Base-by-base conservation (phyloP, 495 filamentous ascomycete genomes). In the Bathelium albidoporum region DNA sequence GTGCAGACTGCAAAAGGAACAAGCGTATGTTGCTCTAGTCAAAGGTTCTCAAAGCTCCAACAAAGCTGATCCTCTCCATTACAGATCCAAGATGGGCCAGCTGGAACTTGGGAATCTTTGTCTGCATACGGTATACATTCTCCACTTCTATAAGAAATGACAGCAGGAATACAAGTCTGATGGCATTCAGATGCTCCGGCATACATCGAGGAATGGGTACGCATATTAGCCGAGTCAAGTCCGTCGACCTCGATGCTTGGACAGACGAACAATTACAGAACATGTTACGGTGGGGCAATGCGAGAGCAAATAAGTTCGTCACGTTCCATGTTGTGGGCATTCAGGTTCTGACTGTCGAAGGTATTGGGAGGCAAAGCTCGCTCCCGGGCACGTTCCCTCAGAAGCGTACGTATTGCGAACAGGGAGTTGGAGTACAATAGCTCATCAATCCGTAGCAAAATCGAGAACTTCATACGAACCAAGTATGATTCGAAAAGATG, bases 121-220 rank as follows among this genome's bases (percentile, higher is more conserved):
- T 98, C 67, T 98, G 94, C 77, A 97, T 98, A 72, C 88, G 93
- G 80, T 82, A 70, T 41, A 70, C 39, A 49, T 60, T 34, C 22
- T 52, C 32, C 61, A 61, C 22, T 24, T 34, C 22, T 32, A 62
- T 41, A 29, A 53, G 31, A 53, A 65, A 59, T 16, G 9, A 49
- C 58, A 20, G 32, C 11, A 10, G 9, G 34, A n/a, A 43, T 39
- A 61, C 81, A 80, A 4, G 2, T 55, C 49, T 55, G 49, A 55
- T 16, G 16, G 29, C 5, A 24, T 29, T 7, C 20, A 55, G 49
- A 63, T 98, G 94, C 74, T 97, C 95, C 10, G 94, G 94, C 67
- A 96, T 98, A 70, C 94, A 98, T 76, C 88, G 94, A 69, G 91
- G 92, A 52, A 97, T 98, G 91, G 94, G 94, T 70, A 97, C 94